A percentile compares a stretch with the other conserved stretches of the same genome.
Evolutionary conservation across 768 basidiomycete species (phyloP).

Genomic region (Kwoniella sp.): DNA sequence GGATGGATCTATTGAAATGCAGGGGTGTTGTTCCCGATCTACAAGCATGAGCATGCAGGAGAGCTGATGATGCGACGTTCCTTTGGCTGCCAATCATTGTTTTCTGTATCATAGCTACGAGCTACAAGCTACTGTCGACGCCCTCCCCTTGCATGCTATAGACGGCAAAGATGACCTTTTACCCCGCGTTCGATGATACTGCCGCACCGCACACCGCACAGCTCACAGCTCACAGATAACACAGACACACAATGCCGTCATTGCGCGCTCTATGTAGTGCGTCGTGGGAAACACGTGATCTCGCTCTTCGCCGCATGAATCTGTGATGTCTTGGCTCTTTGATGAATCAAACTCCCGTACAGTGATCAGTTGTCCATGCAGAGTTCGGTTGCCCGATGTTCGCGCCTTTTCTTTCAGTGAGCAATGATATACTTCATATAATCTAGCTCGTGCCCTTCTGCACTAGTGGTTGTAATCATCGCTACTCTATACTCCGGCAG

Average conservation of each 20-base stretch:
- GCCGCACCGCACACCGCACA: no score
- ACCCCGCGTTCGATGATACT: background rate
- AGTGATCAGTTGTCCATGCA: background rate
- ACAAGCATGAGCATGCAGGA: background rate
- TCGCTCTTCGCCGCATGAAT: no score
- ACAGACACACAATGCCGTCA: background rate
- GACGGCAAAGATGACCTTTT: background rate
- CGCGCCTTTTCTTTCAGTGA: background rate
- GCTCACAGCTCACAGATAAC: no score
- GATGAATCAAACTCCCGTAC: no score
- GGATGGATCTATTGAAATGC: no score
- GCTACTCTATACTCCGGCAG: no score
- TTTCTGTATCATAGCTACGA: background rate
- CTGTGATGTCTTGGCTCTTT: background rate
- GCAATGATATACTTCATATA: no score
- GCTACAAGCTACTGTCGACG: background rate
- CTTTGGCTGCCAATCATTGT: background rate
- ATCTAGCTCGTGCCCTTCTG: no score
- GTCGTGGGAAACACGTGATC: no score
- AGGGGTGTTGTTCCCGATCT: background rate
- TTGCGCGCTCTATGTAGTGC: background rate
- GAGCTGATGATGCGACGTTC: no score
- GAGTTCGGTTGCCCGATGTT: slow-evolving; percentile 1
- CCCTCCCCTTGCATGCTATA: slow-evolving; percentile 4
- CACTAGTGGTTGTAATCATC: no score